Percentiles rank a stretch among this genome's conserved stretches.
These are phyloP conservation scores for Starmera pachycereana DNA, from an alignment of 805 yeast species.

Conservation along the genomic window DNA sequence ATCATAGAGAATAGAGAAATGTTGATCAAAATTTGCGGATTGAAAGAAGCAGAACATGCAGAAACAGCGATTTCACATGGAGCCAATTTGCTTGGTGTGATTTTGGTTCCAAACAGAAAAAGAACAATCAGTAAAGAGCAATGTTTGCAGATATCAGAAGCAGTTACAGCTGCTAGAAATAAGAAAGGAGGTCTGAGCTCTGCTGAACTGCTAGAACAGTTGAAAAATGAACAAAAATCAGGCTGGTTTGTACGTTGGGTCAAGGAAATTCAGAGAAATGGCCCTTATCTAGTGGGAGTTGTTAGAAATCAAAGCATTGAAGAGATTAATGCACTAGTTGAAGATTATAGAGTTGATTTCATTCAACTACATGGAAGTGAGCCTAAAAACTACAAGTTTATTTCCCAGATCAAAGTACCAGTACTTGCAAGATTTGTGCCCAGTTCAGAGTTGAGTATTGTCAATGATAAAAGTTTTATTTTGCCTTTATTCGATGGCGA, in stretches of 20 bases:
- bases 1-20: constrained; percentile 10
- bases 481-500: constrained; percentile 64
- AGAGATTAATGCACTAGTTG: constrained; percentile 36
- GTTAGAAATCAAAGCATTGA: constrained; percentile 71
- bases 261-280: constrained; percentile 22
- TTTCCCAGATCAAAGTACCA: constrained; percentile 33
- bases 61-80: constrained; percentile 56
- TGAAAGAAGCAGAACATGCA: constrained; percentile 61
- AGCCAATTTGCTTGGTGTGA: constrained; percentile 74
- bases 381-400: constrained; percentile 31
- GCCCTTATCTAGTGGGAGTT: constrained; percentile 81
- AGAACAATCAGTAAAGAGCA: constrained; percentile 48
- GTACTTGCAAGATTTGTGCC: constrained; percentile 70
- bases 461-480: constrained; percentile 38
- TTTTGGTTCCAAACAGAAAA: constrained; percentile 72
- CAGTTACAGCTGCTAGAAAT: constrained; percentile 16
- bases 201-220: constrained; percentile 6
- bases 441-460: constrained; percentile 28
- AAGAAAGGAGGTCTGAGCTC: too few relatives aligned
- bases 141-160: constrained; percentile 36
- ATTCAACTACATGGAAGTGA: constrained; percentile 86
- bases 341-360: constrained; percentile 49
- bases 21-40: constrained; percentile 81
- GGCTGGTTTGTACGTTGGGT: constrained; percentile 7
- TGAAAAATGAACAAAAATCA: constrained; percentile 5